Conservation (phyloP, 352 stramenopile species). For the Pythium oligandrum region DNA sequence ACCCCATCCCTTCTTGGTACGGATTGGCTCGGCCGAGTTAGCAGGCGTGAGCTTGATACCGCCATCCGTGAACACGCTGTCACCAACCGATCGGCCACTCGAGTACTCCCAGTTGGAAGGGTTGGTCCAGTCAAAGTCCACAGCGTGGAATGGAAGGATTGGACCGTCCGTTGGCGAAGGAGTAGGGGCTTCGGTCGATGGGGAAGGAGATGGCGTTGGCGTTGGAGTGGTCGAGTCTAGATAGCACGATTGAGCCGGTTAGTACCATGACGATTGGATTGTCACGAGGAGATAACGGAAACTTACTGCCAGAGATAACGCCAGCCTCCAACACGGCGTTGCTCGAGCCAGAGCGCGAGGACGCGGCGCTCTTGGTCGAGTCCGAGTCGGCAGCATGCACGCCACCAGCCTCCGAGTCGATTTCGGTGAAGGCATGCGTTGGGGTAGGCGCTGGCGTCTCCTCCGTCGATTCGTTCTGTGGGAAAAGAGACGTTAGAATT, state of each 20-base stretch:
- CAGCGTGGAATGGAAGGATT: constrained; percentile 35
- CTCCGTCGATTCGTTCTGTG: too few relatives aligned
- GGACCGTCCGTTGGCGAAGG: constrained; percentile 20
- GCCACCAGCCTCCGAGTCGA: constrained; percentile 8
- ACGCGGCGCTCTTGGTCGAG: constrained; percentile 7
- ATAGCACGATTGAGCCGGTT: too few relatives aligned
- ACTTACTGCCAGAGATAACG: constrained; percentile 17
- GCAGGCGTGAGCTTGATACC: constrained; percentile 49
- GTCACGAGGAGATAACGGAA: not conserved
- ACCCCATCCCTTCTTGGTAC: constrained; percentile 55
- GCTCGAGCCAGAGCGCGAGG: constrained; percentile 16
- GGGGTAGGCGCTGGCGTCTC: constrained; percentile 12
- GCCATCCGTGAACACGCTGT: constrained; percentile 37
- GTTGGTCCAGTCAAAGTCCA: constrained; percentile 71
- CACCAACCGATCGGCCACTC: constrained; percentile 27
- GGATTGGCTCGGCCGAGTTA: constrained; percentile 55
- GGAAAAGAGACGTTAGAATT: too few relatives aligned
- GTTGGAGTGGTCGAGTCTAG: constrained; percentile 1
- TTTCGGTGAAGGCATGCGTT: not conserved
- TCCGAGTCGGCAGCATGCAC: constrained; percentile 21
- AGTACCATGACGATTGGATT: too few relatives aligned
- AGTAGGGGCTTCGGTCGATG: constrained; percentile 11
- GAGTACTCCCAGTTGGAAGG: constrained; percentile 59
- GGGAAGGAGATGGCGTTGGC: constrained; percentile 12
- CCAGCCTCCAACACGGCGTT: constrained; percentile 5